Conservation (phyloP, 345 rosid genomes). For the Abelmoschus esculentus region DNA sequence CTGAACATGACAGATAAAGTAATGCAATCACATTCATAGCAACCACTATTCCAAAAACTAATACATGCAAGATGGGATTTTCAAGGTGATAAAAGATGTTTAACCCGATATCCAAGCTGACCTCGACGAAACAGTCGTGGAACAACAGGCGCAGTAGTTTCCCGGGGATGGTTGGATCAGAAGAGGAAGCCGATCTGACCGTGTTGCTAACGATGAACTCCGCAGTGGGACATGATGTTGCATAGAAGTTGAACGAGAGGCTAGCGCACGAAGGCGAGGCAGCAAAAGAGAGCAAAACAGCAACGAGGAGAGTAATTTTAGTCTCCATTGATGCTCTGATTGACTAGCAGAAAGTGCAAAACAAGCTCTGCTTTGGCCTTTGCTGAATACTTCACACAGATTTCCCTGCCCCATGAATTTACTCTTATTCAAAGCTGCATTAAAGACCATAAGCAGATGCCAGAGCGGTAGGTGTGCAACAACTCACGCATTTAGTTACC, state of each 20-base stretch:
- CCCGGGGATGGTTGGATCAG: slow-evolving; percentile 70
- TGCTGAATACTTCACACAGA: not conserved
- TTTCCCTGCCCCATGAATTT: not conserved
- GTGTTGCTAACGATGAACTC: slow-evolving; percentile 58
- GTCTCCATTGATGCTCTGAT: slow-evolving; percentile 29
- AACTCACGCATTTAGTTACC: not conserved
- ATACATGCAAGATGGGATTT: not conserved
- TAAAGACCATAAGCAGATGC: slow-evolving; percentile 29
- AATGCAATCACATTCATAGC: not conserved
- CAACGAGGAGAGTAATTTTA: slow-evolving; percentile 12
- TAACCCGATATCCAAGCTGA: slow-evolving; percentile 12
- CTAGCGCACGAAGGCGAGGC: slow-evolving; percentile 24
- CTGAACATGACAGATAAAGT: slow-evolving; percentile 19
- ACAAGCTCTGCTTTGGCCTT: too few species aligned
- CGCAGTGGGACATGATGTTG: slow-evolving; percentile 60
- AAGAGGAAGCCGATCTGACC: slow-evolving; percentile 55
- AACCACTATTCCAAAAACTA: not conserved
- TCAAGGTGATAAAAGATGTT: too few species aligned
- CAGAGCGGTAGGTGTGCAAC: slow-evolving; percentile 23
- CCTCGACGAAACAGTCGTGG: slow-evolving; percentile 90
- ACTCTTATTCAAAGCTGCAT: slow-evolving; percentile 29
- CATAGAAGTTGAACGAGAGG: slow-evolving; percentile 65
- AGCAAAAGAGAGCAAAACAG: slow-evolving; percentile 18
- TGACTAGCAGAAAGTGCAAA: not conserved
- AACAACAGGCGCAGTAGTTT: slow-evolving; percentile 82